Percentiles rank a stretch among this genome's conserved stretches.
These are phyloP conservation scores for Fusarium buharicum DNA, from an alignment of 2,329 filamentous ascomycete species.

Conservation along the genomic window DNA sequence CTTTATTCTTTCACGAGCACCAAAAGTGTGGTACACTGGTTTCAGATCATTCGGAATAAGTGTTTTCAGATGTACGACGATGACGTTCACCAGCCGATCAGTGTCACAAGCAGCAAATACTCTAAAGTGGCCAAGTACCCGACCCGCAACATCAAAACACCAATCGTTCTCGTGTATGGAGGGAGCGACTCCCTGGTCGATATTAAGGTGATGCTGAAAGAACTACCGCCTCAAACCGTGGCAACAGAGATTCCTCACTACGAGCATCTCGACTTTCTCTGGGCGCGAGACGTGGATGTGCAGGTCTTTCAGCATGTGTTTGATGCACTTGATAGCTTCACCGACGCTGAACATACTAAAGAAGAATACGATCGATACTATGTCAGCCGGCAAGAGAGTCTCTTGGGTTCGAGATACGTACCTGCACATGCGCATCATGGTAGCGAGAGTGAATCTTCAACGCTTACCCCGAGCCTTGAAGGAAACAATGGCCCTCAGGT, in stretches of 20 bases:
- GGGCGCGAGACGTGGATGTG: conserved; percentile 85
- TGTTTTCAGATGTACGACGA: conserved; percentile 99
- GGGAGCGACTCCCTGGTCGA: conserved; percentile 94
- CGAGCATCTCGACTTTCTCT: conserved; percentile 96
- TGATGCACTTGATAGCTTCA: conserved; percentile 82
- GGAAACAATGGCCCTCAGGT: conserved; percentile 17
- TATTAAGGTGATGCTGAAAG: conserved; percentile 90
- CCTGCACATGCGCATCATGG: conserved; percentile 44
- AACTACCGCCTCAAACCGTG: conserved; percentile 84
- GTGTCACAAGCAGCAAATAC: conserved; percentile 79
- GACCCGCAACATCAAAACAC: conserved; percentile 95
- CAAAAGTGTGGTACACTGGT: conserved; percentile 98
- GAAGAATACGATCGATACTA: conserved; percentile 71
- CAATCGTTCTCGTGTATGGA: conserved; percentile 92
- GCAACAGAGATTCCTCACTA: conserved; percentile 91
- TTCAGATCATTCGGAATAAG: conserved; percentile 96
- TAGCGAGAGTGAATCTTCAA: conserved; percentile 53
- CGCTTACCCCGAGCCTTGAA: conserved; percentile 42
- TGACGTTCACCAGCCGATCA: conserved; percentile 82
- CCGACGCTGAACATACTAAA: conserved; percentile 64
- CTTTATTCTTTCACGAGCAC: conserved; percentile 97
- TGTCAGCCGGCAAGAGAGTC: conserved; percentile 61
- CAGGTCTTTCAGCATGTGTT: conserved; percentile 94
- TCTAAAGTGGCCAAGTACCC: conserved; percentile 97
- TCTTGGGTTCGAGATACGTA: conserved; percentile 54